Evolutionary conservation across 805 yeast genomes (phyloP).

Genomic region (Lipomyces chichibuensis): DNA sequence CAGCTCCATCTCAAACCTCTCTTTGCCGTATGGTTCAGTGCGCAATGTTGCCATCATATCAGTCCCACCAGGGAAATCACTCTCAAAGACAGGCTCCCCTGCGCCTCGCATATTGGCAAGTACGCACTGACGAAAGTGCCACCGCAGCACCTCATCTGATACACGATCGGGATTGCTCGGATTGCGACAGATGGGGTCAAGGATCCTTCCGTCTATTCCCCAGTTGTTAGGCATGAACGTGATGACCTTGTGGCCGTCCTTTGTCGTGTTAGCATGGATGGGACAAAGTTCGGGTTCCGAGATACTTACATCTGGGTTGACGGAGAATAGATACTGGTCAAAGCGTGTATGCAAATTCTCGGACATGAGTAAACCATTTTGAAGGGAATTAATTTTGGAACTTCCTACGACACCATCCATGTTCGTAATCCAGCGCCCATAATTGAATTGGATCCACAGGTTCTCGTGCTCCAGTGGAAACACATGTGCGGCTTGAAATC

Average conservation of each 20-base stretch:
- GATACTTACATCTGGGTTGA: constrained; percentile 9
- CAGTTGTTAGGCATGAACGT: constrained; percentile 4
- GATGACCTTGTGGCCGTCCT: constrained; percentile 6
- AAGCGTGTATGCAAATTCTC: constrained; percentile 3
- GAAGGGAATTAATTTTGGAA: not conserved
- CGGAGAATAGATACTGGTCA: constrained; percentile 2
- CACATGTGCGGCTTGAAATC: constrained; percentile 3
- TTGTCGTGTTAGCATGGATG: constrained; percentile 1
- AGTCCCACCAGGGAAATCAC: not conserved
- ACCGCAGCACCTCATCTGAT: constrained; percentile 13
- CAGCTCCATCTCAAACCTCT: constrained; percentile 4
- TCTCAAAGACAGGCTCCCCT: constrained; percentile 7
- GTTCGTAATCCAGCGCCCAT: constrained; percentile 5
- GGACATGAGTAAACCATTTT: constrained; percentile 3
- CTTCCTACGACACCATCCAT: constrained; percentile 6
- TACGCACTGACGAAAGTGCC: constrained; percentile 12
- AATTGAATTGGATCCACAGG: constrained; percentile 6
- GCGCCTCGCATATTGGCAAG: constrained; percentile 10
- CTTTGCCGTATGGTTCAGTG: constrained; percentile 4
- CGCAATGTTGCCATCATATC: constrained; percentile 8
- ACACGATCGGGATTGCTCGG: constrained; percentile 8
- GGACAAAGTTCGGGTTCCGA: not conserved
- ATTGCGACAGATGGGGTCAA: constrained; percentile 9
- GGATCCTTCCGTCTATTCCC: constrained; percentile 11
- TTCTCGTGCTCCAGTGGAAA: constrained; percentile 2